A percentile compares a stretch with the other conserved stretches of the same genome.
Evolutionary conservation across 305 asterid genomes (phyloP).

Genomic region (Fraxinus platypoda): DNA sequence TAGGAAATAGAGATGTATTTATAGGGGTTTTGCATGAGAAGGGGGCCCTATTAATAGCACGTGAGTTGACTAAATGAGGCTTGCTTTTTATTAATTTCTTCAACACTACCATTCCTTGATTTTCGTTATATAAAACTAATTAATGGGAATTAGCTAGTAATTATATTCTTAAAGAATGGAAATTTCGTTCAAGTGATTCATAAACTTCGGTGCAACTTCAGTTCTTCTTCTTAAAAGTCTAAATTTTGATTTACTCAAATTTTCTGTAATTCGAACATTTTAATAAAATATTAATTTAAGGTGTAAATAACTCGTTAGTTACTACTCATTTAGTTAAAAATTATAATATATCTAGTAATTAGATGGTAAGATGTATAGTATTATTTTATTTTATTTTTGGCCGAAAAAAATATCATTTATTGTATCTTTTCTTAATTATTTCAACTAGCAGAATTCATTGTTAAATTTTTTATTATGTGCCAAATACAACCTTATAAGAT

Average conservation of each 20-base stretch:
- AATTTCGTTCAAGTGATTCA: not conserved
- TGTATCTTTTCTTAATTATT: not conserved
- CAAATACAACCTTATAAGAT: not conserved
- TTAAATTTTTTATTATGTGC: not conserved
- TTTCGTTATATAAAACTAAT: not conserved
- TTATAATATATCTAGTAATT: no score
- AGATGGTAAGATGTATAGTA: not conserved
- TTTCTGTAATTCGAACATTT: not conserved
- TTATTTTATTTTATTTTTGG: no score
- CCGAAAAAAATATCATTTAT: not conserved
- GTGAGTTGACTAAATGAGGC: conserved; percentile 40
- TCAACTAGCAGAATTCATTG: not conserved
- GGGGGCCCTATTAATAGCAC: conserved; percentile 26
- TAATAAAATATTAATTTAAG: no score
- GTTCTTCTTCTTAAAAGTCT: not conserved
- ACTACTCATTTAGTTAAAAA: not conserved
- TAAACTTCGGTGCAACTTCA: conserved; percentile 22
- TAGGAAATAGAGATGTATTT: conserved; percentile 33
- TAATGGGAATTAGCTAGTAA: not conserved
- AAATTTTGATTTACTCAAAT: not conserved
- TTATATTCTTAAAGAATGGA: not conserved
- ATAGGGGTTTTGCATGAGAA: conserved; percentile 51
- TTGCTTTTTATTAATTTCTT: not conserved
- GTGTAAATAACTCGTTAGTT: not conserved
- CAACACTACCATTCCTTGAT: not conserved